These are phyloP conservation scores for Exophiala sp. DNA, from an alignment of 2,329 filamentous ascomycete species.

Conservation along the genomic window DNA sequence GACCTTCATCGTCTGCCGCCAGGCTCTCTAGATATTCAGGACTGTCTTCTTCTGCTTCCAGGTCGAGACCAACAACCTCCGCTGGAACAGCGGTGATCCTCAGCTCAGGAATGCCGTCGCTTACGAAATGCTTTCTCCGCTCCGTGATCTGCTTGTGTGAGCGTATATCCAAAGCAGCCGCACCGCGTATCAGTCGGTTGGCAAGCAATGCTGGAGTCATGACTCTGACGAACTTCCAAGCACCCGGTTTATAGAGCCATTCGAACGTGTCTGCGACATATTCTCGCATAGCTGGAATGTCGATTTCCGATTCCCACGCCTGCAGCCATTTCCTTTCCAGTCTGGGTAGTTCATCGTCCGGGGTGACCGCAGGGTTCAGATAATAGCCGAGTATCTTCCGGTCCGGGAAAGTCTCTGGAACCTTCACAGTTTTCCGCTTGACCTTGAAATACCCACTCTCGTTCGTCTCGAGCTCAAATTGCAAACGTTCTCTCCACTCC, in stretches of 20 bases:
- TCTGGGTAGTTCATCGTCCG: slow-evolving; percentile 52
- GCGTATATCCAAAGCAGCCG: slow-evolving; percentile 31
- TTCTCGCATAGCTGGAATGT: slow-evolving; percentile 64
- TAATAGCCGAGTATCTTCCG: slow-evolving; percentile 79
- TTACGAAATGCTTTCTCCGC: slow-evolving; percentile 66
- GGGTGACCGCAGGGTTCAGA: slow-evolving; percentile 78
- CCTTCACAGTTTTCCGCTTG: slow-evolving; percentile 67
- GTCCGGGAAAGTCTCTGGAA: slow-evolving; percentile 80
- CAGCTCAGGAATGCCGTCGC: slow-evolving; percentile 72
- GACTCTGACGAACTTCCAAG: slow-evolving; percentile 77
- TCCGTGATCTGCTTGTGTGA: slow-evolving; percentile 52
- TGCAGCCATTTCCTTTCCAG: slow-evolving; percentile 57
- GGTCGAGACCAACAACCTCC: slow-evolving; percentile 72
- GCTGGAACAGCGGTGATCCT: slow-evolving; percentile 74
- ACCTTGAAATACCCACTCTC: slow-evolving; percentile 75
- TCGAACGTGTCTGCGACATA: slow-evolving; percentile 80
- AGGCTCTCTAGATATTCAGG: slow-evolving; percentile 40
- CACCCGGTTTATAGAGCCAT: slow-evolving; percentile 75
- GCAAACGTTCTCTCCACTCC: slow-evolving; percentile 68
- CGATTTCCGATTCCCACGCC: slow-evolving; percentile 46
- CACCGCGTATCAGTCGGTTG: slow-evolving; percentile 48
- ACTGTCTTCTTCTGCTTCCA: slow-evolving; percentile 68
- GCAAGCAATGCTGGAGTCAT: slow-evolving; percentile 74
- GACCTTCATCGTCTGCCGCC: slow-evolving; percentile 31
- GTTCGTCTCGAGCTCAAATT: slow-evolving; percentile 77